Evolutionary conservation across 2,329 filamentous ascomycete species (phyloP), one percentile per base, ranked within the genome.

Genomic region (Xylaria polymorpha): DNA sequence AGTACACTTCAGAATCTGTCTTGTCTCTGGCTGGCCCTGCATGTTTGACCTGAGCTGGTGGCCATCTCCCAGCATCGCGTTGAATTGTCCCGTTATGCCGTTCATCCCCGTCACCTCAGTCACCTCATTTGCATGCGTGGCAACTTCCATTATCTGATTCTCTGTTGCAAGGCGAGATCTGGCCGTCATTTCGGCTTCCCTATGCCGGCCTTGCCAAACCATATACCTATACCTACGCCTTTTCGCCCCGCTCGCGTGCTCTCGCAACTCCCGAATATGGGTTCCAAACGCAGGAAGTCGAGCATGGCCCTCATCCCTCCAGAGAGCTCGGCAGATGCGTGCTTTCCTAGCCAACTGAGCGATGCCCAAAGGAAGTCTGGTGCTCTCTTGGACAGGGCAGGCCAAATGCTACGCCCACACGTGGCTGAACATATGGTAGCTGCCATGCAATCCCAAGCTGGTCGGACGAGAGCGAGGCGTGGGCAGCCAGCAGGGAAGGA

Each of bases 251-350:
- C 56, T 50, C 18, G 63, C 44, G 18, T 29, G 8, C n/a, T 50
- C 25, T 37, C 63, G 18, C 9, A 43, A 8, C 5, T 51, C 29
- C 14, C 39, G 66, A 75, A 74, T 12, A 84, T 84, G 82, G 76
- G 76, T 1, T 48, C 77, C 4, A 85, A 84, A 71, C 79, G 82
- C 58, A 83, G 82, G 71, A 80, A 78, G 63, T 71, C 76, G 15
- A 61, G 62, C 56, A 72, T 67, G 66, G 71, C 69, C 20, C 68
- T 70, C 55, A 48, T 72, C 18, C 35, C 60, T 3, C 35, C 72
- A 32, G 29, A 68, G 58, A 12, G 9, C 7, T 50, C 61, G 3
- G 7, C 55, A 12, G 62, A 67, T 8, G 61, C 72, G 20, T 32
- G 44, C 4, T 7, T 56, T 5, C n/a, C 61, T 39, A 60, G 64